Conservation (phyloP, 2,329 filamentous ascomycete genomes). For the Cladosporium sp. region DNA sequence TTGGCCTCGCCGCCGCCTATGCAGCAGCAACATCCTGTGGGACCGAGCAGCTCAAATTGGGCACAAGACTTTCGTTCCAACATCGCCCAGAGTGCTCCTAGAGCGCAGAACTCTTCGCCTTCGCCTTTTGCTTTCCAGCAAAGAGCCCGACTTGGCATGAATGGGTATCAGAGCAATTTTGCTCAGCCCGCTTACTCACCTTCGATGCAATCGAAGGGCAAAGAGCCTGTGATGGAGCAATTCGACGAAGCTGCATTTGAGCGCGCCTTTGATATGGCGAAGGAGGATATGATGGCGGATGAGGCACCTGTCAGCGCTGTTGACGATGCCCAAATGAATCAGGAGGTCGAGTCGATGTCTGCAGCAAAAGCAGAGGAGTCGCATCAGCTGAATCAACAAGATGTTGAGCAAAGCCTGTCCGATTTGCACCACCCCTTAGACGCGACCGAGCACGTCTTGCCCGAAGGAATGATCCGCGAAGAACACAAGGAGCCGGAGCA, state of each 20-base stretch:
- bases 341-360: not conserved
- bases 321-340: not conserved
- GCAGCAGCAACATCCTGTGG: conserved; percentile 41
- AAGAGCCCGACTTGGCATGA: conserved; percentile 24
- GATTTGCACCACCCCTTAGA: not conserved
- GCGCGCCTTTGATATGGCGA: conserved; percentile 46
- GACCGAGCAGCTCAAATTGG: conserved; percentile 39
- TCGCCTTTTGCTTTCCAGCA: conserved; percentile 29
- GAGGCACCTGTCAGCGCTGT: not conserved
- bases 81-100: conserved; percentile 30
- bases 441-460: not conserved
- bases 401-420: not conserved
- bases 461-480: not conserved
- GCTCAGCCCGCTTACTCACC: conserved; percentile 18
- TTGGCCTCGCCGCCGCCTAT: conserved; percentile 38
- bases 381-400: not conserved
- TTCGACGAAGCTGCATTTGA: conserved; percentile 53
- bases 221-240: conserved; percentile 32
- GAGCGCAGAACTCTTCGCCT: conserved; percentile 21
- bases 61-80: conserved; percentile 54
- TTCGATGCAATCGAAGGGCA: conserved; percentile 23
- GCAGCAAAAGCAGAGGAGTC: conserved; percentile 1
- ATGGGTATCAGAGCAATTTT: conserved; percentile 24
- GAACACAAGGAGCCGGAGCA: not conserved
- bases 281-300: conserved; percentile 33